phyloP scores from a whole-genome alignment of 768 basidiomycete genomes.

The Boletus rubropictus region DNA sequence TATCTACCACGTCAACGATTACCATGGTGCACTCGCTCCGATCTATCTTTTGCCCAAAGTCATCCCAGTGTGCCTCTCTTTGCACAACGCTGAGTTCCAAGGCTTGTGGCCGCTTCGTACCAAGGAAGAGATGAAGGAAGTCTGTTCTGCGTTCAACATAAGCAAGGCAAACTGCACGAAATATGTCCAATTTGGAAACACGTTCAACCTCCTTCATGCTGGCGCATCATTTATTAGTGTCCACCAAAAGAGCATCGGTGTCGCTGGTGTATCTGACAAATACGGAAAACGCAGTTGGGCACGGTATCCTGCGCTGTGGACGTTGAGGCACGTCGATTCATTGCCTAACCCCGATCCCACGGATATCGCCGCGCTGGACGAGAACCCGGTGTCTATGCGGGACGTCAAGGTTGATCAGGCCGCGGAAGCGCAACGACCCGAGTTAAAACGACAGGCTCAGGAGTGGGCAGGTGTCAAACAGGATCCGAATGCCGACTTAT shows the following conservation, averaged over 20 bases:
- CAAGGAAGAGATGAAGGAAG: constrained; percentile 98
- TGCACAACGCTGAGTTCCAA: constrained; percentile 97
- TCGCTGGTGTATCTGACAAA: constrained; percentile 96
- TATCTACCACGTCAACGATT: constrained; percentile 93
- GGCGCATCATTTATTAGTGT: constrained; percentile 88
- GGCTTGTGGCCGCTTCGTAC: constrained; percentile 94
- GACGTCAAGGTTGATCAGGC: constrained; percentile 73
- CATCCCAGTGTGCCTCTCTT: constrained; percentile 81
- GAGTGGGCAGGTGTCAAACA: constrained; percentile 94
- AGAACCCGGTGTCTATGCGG: constrained; percentile 61
- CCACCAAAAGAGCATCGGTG: constrained; percentile 90
- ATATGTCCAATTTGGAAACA: constrained; percentile 97
- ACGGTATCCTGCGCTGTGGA: constrained; percentile 94
- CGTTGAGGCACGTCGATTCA: constrained; percentile 91
- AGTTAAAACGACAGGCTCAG: constrained; percentile 86
- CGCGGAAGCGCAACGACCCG: constrained; percentile 87
- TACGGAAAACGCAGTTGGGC: constrained; percentile 98
- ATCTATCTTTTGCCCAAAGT: constrained; percentile 91
- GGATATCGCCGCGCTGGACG: constrained; percentile 90
- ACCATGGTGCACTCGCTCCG: constrained; percentile 87
- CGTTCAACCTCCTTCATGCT: constrained; percentile 92
- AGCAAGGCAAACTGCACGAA: constrained; percentile 94
- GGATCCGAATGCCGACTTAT: constrained; percentile 82
- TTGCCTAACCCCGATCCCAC: constrained; percentile 92
- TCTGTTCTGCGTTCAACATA: constrained; percentile 96